Percentiles rank a stretch among this genome's conserved stretches.
These are phyloP conservation scores for Zoysia pacifica DNA, from an alignment of 176 grass and related monocot genomes.

Conservation along the genomic window DNA sequence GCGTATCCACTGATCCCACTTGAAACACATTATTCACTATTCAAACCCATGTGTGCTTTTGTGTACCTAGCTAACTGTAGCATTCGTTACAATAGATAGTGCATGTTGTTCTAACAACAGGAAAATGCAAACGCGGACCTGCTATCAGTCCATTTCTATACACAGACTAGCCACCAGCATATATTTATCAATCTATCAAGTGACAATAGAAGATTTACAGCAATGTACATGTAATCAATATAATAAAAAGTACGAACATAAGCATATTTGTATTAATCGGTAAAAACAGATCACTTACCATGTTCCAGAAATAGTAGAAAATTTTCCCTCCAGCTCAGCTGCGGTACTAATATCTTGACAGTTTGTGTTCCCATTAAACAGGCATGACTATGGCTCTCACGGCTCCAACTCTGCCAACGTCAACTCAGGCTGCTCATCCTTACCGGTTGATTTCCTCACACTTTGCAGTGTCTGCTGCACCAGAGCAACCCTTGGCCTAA, in stretches of 20 bases:
- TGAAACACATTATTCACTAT: slow-evolving; percentile 4
- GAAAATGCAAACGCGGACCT: neutral
- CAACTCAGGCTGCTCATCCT: slow-evolving; percentile 72
- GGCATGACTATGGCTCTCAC: slow-evolving; percentile 95
- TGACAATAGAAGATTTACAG: slow-evolving; percentile 27
- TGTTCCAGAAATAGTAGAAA: slow-evolving; percentile 22
- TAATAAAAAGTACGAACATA: slow-evolving; percentile 16
- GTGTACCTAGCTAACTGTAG: slow-evolving; percentile 15
- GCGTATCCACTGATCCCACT: neutral
- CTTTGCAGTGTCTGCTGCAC: slow-evolving; percentile 71
- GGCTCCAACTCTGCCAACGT: slow-evolving; percentile 66
- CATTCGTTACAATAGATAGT: neutral
- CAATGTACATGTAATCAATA: neutral
- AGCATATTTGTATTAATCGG: neutral
- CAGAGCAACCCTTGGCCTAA: slow-evolving; percentile 98
- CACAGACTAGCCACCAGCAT: slow-evolving; percentile 9
- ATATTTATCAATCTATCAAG: neutral
- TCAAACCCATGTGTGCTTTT: neutral
- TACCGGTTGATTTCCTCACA: slow-evolving; percentile 76
- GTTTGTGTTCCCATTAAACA: slow-evolving; percentile 87
- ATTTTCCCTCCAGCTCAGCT: slow-evolving; percentile 28
- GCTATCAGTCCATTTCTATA: slow-evolving; percentile 11
- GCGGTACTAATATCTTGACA: slow-evolving; percentile 79
- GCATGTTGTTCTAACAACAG: slow-evolving; percentile 2
- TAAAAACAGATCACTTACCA: neutral